A percentile compares a stretch with the other conserved stretches of the same genome.
phyloP scores from a whole-genome alignment of 345 rosid genomes.

The Moringa oleifera region DNA sequence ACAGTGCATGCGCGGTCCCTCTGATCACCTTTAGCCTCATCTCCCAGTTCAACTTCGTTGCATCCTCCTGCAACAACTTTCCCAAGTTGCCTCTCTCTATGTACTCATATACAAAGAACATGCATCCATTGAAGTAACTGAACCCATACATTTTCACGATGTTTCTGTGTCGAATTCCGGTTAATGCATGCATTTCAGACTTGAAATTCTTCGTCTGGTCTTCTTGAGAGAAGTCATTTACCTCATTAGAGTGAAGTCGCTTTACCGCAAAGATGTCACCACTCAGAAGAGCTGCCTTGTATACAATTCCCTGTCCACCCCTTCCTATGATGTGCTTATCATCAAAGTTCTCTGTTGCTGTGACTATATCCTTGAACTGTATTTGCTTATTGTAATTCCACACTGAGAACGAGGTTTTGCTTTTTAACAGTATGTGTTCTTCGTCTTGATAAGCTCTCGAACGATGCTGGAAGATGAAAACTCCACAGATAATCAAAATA shows the following conservation, averaged over 20 bases:
- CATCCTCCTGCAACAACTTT: slow-evolving; percentile 21
- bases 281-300: slow-evolving; percentile 24
- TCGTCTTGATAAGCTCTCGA: slow-evolving; percentile 2
- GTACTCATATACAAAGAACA: slow-evolving; percentile 32
- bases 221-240: slow-evolving; percentile 21
- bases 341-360: slow-evolving; percentile 34
- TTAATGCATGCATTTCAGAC: slow-evolving; percentile 33
- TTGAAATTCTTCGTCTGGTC: slow-evolving; percentile 24
- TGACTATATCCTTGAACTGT: slow-evolving; percentile 29
- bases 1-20: slow-evolving; percentile 43
- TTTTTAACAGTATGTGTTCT: not conserved
- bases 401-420: slow-evolving; percentile 18
- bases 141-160: slow-evolving; percentile 40
- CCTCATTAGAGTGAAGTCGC: slow-evolving; percentile 25
- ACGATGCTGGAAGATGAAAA: slow-evolving; percentile 6
- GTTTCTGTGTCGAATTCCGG: slow-evolving; percentile 37
- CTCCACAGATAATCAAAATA: slow-evolving; percentile 6
- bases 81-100: slow-evolving; percentile 35
- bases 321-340: slow-evolving; percentile 30
- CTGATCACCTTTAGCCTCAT: slow-evolving; percentile 28
- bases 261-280: slow-evolving; percentile 26
- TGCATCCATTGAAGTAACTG: slow-evolving; percentile 23
- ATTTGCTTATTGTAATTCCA: slow-evolving; percentile 32
- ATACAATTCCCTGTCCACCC: slow-evolving; percentile 36
- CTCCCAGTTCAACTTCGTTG: slow-evolving; percentile 28